Evolutionary conservation across 108 stramenopile genomes (phyloP).

Genomic region (Cyclotella cryptica): DNA sequence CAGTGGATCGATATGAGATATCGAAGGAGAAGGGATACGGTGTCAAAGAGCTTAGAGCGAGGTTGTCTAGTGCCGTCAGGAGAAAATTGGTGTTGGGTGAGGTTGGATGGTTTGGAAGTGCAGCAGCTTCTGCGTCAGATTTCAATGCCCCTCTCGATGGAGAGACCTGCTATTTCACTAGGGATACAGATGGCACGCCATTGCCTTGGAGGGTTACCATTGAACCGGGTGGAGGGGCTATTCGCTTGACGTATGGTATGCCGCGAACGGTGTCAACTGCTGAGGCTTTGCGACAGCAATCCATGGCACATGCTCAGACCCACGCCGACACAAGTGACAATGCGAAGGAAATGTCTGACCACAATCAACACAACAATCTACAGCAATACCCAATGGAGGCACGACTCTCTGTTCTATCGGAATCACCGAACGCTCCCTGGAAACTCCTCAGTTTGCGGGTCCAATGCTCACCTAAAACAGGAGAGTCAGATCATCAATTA

Average conservation of each 20-base stretch:
- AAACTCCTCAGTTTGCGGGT: slow-evolving; percentile 79
- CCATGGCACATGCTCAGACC: slow-evolving; percentile 20
- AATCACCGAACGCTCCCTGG: slow-evolving; percentile 61
- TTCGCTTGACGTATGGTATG: slow-evolving; percentile 74
- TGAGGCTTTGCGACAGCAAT: slow-evolving; percentile 38
- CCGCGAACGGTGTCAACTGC: slow-evolving; percentile 57
- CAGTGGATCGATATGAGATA: slow-evolving; percentile 69
- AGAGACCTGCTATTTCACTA: neutral
- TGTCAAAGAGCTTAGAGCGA: slow-evolving; percentile 55
- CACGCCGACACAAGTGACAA: slow-evolving; percentile 11
- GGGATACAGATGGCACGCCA: neutral
- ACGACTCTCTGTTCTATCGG: slow-evolving; percentile 74
- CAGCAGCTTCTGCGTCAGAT: neutral
- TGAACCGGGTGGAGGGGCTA: slow-evolving; percentile 49
- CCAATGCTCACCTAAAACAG: slow-evolving; percentile 80
- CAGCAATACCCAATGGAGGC: slow-evolving; percentile 84
- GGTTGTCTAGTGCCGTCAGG: slow-evolving; percentile 80
- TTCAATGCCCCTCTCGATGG: neutral
- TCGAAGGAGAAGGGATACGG: slow-evolving; percentile 64
- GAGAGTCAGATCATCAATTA: slow-evolving; percentile 89
- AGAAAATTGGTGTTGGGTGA: slow-evolving; percentile 82
- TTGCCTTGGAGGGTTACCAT: slow-evolving; percentile 55
- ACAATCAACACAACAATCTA: slow-evolving; percentile 14
- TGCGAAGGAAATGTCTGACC: neutral
- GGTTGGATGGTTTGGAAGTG: slow-evolving; percentile 55